phyloP scores from a whole-genome alignment of 768 basidiomycete species.

The Boletus vermiculosoides region DNA sequence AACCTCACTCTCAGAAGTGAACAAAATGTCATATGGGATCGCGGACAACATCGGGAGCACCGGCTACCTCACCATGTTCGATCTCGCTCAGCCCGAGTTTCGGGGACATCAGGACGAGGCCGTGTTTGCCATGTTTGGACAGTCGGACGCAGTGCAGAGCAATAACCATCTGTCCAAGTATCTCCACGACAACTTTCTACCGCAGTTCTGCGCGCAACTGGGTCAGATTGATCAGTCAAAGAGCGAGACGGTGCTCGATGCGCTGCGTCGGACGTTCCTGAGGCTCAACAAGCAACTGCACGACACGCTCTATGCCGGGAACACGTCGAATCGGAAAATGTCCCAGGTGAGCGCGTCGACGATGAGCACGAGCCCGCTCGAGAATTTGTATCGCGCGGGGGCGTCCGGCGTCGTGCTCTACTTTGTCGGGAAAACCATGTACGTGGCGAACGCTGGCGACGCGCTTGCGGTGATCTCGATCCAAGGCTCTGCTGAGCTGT shows the following conservation, averaged over 20 bases:
- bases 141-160: conserved; percentile 52
- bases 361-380: conserved; percentile 34
- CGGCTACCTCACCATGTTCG: conserved; percentile 84
- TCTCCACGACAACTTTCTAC: conserved; percentile 77
- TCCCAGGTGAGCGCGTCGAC: conserved; percentile 59
- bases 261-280: conserved; percentile 84
- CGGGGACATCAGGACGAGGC: conserved; percentile 74
- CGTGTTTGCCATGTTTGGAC: conserved; percentile 95
- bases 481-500: conserved; percentile 66
- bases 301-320: conserved; percentile 53
- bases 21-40: conserved; percentile 93
- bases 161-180: conserved; percentile 78
- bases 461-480: conserved; percentile 83
- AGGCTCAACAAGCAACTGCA: conserved; percentile 80
- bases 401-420: conserved; percentile 88
- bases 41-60: conserved; percentile 84
- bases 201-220: conserved; percentile 60
- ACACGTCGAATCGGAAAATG: conserved; percentile 58
- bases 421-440: conserved; percentile 72
- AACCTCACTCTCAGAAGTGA: conserved; percentile 84
- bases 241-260: conserved; percentile 63
- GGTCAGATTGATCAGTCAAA: conserved; percentile 37
- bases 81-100: conserved; percentile 88
- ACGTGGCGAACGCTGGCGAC: conserved; percentile 88
- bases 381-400: conserved; percentile 62